phyloP scores from a whole-genome alignment of 2,329 filamentous ascomycete genomes.

The Aureobasidium vineae region DNA sequence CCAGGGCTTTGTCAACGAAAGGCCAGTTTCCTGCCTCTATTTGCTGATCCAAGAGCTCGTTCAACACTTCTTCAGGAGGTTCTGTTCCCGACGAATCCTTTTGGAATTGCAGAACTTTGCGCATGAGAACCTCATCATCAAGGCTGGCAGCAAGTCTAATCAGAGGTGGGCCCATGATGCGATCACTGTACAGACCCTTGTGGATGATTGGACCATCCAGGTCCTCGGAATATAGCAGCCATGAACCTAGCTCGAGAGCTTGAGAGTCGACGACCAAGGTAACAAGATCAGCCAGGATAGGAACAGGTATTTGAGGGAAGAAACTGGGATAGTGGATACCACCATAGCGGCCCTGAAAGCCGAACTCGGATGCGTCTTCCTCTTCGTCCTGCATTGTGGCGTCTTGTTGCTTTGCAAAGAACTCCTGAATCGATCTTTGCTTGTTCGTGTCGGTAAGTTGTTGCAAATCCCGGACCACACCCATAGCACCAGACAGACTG shows the following conservation, averaged over 20 bases:
- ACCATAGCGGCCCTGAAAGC: constrained; percentile 36
- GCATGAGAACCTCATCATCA: constrained; percentile 42
- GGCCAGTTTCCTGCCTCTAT: constrained; percentile 44
- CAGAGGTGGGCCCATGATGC: constrained; percentile 52
- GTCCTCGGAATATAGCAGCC: constrained; percentile 54
- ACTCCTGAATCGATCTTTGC: constrained; percentile 43
- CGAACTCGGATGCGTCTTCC: constrained; percentile 22
- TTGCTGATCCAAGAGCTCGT: constrained; percentile 46
- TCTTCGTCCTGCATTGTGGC: neutral
- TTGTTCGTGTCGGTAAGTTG: constrained; percentile 47
- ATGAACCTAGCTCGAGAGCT: constrained; percentile 52
- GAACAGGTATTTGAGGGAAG: constrained; percentile 47
- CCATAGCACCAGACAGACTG: constrained; percentile 42
- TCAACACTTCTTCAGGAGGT: constrained; percentile 35
- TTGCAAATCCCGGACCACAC: constrained; percentile 42
- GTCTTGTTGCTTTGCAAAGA: constrained; percentile 38
- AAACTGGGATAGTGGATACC: constrained; percentile 48
- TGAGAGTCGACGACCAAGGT: constrained; percentile 50
- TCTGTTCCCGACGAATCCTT: neutral
- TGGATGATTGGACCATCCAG: constrained; percentile 56
- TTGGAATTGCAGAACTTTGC: constrained; percentile 32
- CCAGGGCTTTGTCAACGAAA: constrained; percentile 42
- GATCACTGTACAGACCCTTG: constrained; percentile 46
- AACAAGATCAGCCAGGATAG: constrained; percentile 52
- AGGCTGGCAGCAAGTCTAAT: constrained; percentile 55